A percentile compares a stretch with the other conserved stretches of the same genome.
Evolutionary conservation across 2,329 filamentous ascomycete species (phyloP).

Genomic region (Diaporthe helianthi): DNA sequence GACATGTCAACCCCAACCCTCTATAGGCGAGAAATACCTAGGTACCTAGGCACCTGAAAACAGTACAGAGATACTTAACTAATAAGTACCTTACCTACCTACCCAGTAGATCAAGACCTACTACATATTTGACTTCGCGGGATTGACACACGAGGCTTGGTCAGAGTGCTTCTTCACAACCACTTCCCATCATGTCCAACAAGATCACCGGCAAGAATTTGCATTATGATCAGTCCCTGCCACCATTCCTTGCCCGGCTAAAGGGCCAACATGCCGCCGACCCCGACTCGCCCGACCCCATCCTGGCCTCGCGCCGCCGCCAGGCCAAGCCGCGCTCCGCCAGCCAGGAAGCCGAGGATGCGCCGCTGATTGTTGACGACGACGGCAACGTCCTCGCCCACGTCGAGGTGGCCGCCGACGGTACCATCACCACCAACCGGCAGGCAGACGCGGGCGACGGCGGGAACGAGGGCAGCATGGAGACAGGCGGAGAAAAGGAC

Average conservation of each 20-base stretch:
- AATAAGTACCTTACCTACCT: too few species aligned
- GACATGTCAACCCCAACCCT: conserved; percentile 1
- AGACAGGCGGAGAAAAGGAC: conserved; percentile 44
- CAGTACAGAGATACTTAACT: too few species aligned
- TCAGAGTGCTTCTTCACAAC: background rate
- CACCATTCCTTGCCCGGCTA: conserved; percentile 66
- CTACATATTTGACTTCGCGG: too few species aligned
- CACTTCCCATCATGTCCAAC: conserved; percentile 49
- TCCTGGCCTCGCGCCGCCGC: conserved; percentile 58
- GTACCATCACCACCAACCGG: conserved; percentile 45
- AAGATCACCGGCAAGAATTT: conserved; percentile 77
- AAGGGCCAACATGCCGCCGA: conserved; percentile 59
- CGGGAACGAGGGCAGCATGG: conserved; percentile 43
- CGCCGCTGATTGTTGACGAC: conserved; percentile 77
- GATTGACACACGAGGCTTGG: background rate
- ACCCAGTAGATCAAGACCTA: too few species aligned
- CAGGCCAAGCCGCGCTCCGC: conserved; percentile 61
- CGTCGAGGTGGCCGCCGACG: conserved; percentile 50
- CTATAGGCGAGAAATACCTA: background rate
- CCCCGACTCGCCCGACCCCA: conserved; percentile 57
- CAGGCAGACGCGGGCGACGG: conserved; percentile 36
- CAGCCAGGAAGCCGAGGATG: conserved; percentile 78
- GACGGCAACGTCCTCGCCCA: conserved; percentile 65
- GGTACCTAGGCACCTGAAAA: too few species aligned
- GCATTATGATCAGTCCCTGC: conserved; percentile 66